These are phyloP conservation scores for Pseudozyma hubeiensis DNA, from an alignment of 1,284 basidiomycete genomes.

Conservation along the genomic window DNA sequence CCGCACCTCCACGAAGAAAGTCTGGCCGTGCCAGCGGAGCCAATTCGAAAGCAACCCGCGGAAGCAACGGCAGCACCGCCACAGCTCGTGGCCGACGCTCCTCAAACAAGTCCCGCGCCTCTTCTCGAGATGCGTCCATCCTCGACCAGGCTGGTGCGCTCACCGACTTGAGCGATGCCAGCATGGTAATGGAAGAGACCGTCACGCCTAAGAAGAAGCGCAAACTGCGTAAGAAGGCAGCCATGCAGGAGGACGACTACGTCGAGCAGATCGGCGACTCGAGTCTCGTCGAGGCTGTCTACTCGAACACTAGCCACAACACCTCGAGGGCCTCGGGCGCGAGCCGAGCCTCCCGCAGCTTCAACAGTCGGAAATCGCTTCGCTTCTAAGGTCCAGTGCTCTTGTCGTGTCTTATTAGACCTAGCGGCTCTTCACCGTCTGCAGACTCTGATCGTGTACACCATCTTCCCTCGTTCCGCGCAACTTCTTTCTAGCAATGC, in stretches of 20 bases:
- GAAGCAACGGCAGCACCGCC: conserved; percentile 28
- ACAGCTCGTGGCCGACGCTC: conserved; percentile 34
- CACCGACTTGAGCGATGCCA: conserved; percentile 45
- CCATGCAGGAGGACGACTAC: conserved; percentile 53
- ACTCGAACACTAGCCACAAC: conserved; percentile 22
- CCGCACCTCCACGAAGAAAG: conserved; percentile 16
- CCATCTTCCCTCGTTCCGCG: too few relatives aligned
- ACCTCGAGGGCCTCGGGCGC: conserved; percentile 10
- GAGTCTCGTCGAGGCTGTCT: conserved; percentile 45
- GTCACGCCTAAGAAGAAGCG: conserved; percentile 45
- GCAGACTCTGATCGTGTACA: too few relatives aligned
- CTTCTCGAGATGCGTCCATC: conserved; percentile 21
- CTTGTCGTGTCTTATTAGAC: not conserved
- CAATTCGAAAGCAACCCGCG: conserved; percentile 5
- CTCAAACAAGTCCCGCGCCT: conserved; percentile 26
- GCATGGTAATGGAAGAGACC: conserved; percentile 33
- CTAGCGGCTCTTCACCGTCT: too few relatives aligned
- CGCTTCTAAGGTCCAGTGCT: not conserved
- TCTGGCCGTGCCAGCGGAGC: conserved; percentile 28
- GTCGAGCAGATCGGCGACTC: conserved; percentile 52
- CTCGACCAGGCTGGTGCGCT: conserved; percentile 20
- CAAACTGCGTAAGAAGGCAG: conserved; percentile 50
- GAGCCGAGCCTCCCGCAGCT: conserved; percentile 23
- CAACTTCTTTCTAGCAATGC: too few relatives aligned
- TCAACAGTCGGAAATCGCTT: conserved; percentile 18